Base-by-base conservation (phyloP, 306 rosid genomes). In the Parietaria judaica region DNA sequence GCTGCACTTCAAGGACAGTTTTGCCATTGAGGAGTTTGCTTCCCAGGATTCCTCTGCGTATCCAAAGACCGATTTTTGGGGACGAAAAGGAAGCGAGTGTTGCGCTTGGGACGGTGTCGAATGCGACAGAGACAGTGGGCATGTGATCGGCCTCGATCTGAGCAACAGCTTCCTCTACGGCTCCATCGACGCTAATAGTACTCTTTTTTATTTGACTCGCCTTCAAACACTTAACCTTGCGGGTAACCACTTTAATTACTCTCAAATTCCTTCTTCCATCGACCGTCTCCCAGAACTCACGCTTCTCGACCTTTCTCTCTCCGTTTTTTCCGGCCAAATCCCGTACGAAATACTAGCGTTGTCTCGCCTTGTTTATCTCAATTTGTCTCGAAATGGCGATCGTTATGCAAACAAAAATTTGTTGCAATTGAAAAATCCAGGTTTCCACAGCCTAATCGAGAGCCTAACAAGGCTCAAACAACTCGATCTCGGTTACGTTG, bases 301-400 rank as follows among this genome's bases (percentile, higher is more conserved):
- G 4, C 14, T 15, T 15, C 61, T 76, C 34, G 45, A 76, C 70
- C 74, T 67, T 11, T 64, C 68, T 6, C 0, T 0, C 1, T 56
- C 77, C 7, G 8, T 0, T 0, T 63, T 76, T 49, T 53, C 14
- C 3, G 62, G 71, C 5, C 68, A 59, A 38, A 34, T 77, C 11
- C 89, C 80, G 6, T 39, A 11, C 0, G 72, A 58, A 16, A 61
- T 75, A 0, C 66, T 63, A 3, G 38, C 31, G 49, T 54, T 61
- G 6, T 70, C 54, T 12, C 69, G 38, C 4, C 15, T 58, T 15
- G 51, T 63, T 1, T 6, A 14, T 13, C 76, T 76, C 7, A 63
- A 66, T 52, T 8, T 76, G 14, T 70, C 72, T 8, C 0, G 0
- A 3, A 60, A 56, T n/a, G 0, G 0, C 6, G 15, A 13, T 56